Evolutionary conservation across 306 rosid genomes (phyloP).

Genomic region (Quercus rubra): DNA sequence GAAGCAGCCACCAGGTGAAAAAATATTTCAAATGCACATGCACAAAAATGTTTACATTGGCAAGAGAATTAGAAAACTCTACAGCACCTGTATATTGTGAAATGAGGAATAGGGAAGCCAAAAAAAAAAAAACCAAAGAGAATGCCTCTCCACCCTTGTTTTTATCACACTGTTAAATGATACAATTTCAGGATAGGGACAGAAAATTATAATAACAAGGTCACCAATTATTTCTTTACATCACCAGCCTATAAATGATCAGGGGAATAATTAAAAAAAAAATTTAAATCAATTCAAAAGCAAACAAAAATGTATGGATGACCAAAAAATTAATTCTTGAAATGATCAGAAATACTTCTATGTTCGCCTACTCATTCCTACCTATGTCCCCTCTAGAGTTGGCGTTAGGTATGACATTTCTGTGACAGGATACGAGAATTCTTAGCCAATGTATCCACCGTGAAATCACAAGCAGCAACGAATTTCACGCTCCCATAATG

Average conservation of each 20-base stretch:
- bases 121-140: too few species aligned
- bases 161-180: too few species aligned
- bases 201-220: neutral
- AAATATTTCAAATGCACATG: too few species aligned
- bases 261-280: neutral
- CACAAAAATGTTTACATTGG: too few species aligned
- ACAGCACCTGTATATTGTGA: too few species aligned
- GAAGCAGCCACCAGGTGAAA: too few species aligned
- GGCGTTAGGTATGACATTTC: slow-evolving; percentile 35
- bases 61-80: too few species aligned
- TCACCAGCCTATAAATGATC: neutral
- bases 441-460: slow-evolving; percentile 41
- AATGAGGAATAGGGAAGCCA: too few species aligned
- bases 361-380: neutral
- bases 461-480: slow-evolving; percentile 32
- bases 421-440: slow-evolving; percentile 34
- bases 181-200: too few species aligned
- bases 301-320: neutral
- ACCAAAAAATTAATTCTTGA: neutral
- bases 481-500: slow-evolving; percentile 20
- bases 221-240: neutral
- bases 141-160: too few species aligned
- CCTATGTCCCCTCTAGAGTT: neutral
- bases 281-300: neutral
- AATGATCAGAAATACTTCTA: neutral